Evolutionary conservation across 306 rosid genomes (phyloP), one percentile per base, ranked within the genome.

Genomic region (Clitoria ternatea): DNA sequence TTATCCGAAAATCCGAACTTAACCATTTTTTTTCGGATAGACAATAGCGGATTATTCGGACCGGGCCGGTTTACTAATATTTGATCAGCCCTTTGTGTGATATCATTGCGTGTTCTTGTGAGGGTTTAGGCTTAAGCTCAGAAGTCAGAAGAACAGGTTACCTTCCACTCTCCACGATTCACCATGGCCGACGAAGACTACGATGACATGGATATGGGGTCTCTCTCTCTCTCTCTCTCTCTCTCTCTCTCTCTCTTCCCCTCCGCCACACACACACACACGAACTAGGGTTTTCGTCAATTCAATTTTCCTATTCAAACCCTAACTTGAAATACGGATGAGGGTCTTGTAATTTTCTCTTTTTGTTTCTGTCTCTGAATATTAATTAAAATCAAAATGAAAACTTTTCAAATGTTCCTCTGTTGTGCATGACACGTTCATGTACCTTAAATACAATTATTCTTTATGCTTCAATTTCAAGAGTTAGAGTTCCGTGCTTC

Each of bases 161-260:
- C 13, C 47, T 48, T 1, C 27, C 7, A 23, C 45, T 13, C 45
- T 55, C 70, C 6, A 4, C 29, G 15, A 7, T 66, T 75, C 37
- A 32, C 83, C 0, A 82, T 82, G 85, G 85, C 85, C 14, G 85
- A 82, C 61, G 85, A 82, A 1, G 86, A 82, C 63, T 82, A 73
- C 23, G 75, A 78, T 8, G 86, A 82, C 9, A 14, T 82, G 14
- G 80, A 82, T 61, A 82, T 78, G 78, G 83, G 83, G 81, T 63
- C n/a, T n/a, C n/a, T 55, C 40, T 55, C 33, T 45, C 36, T 60
- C 44, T 36, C 6, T 24, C 40, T 12, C 78, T 15, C 35, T 6
- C 61, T 4, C 29, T 17, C 24, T 27, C 36, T 19, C 39, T 7
- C 4, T 14, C 22, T 15, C 79, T 6, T 36, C 5, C 61, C 3